phyloP scores from a whole-genome alignment of 1,139 yeast species.

The Suhomyces chickasaworum region DNA sequence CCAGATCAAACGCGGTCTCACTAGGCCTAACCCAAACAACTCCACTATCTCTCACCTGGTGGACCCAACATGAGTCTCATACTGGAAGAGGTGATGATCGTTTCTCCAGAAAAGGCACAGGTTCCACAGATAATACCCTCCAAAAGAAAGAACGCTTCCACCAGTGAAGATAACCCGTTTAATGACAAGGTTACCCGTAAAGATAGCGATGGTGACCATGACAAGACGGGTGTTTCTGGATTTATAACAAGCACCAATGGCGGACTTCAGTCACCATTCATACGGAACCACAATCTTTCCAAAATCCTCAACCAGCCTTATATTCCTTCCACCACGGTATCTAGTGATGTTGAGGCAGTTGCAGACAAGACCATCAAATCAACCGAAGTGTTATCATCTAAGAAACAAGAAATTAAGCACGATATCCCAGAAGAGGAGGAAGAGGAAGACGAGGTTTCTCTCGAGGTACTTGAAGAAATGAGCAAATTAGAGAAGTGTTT shows the following conservation, averaged over 20 bases:
- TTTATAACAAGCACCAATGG: not conserved
- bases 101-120: not conserved
- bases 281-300: conserved; percentile 19
- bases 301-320: conserved; percentile 11
- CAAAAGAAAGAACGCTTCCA: conserved; percentile 11
- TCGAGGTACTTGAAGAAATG: conserved; percentile 68
- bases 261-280: conserved; percentile 14
- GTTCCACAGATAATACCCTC: not conserved
- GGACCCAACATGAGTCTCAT: conserved; percentile 6
- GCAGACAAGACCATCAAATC: conserved; percentile 12
- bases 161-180: conserved; percentile 25
- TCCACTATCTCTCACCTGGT: not conserved
- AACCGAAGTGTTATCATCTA: not conserved
- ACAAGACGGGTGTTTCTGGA: not conserved
- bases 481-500: conserved; percentile 62
- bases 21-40: conserved; percentile 2
- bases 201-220: conserved; percentile 7
- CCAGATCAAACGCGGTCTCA: conserved; percentile 8
- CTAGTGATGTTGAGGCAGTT: conserved; percentile 13
- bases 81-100: conserved; percentile 7
- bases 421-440: conserved; percentile 4
- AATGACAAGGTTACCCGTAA: conserved; percentile 15
- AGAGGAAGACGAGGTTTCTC: conserved; percentile 49
- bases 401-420: not conserved
- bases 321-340: conserved; percentile 1